Evolutionary conservation across 352 stramenopile species (phyloP), one percentile per base, ranked within the genome.

Genomic region (Chrysophaeum taylorii): DNA sequence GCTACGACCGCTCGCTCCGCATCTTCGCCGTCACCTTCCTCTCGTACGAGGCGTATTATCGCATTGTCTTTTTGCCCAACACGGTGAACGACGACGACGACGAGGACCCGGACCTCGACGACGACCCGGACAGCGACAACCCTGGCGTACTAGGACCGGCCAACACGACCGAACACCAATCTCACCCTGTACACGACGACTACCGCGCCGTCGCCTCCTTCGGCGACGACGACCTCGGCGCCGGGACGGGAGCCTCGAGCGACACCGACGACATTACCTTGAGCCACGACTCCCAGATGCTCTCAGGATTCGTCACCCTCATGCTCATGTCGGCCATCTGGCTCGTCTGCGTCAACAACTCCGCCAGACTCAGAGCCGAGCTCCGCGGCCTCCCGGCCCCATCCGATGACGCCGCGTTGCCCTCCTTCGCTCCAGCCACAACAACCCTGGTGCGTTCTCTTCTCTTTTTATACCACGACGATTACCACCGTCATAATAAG

Each of bases 251-350:
- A n/a, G n/a, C n/a, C n/a, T n/a, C n/a, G n/a, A n/a, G n/a, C n/a
- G n/a, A n/a, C 39, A 12, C 12, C 39, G 39, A 12, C 39, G 39
- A 45, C 12, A 21, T 21, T 12, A 18, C 39, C 12, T 21, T 45
- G 39, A 33, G 18, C 5, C 48, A 25, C 18, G 48, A 60, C 5
- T 15, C 9, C 25, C 25, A 33, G 5, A 33, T 60, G 9, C 25
- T 60, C 18, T 60, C 48, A 25, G 48, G 48, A 18, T n/a, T 60
- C 48, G 48, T 60, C 18, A 60, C 18, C 48, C 18, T 60, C 18
- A 33, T 60, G 48, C 48, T 60, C 48, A 33, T 18, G 48, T 18
- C 48, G 48, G n/a, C 48, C 18, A 60, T 60, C 48, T 60, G 48
- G 48, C 48, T 60, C 48, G 48, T 31, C 48, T 60, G 48, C 48